Evolutionary conservation across 306 rosid genomes (phyloP), one percentile per base, ranked within the genome.

Genomic region (Fagus crenata): DNA sequence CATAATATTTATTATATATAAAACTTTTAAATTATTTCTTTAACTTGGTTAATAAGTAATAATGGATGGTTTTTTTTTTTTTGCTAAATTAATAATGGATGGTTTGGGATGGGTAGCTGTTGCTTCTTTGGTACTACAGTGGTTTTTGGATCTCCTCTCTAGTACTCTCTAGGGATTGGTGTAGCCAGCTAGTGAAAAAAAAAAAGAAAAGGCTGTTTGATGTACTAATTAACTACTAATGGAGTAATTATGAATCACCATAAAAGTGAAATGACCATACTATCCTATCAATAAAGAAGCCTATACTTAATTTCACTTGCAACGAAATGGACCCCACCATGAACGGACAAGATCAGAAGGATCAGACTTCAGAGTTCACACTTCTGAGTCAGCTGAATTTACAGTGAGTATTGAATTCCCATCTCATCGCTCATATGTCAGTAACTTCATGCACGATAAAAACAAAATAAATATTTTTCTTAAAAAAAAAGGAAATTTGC

Each of bases 271-370:
- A 77, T 85, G 82, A 85, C 87, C 1, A 69, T 75, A 61, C 49
- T 13, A 81, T 74, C 89, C 86, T 78, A 3, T 77, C 31, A 36
- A 3, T 17, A 7, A 74, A 70, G 64, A 39, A 77, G 75, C 51
- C 56, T 68, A 63, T 76, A 49, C 28, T 1, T 49, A 75, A 78
- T 33, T 49, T 72, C 42, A 39, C 54, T 61, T 4, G 76, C 74
- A 81, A 87, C 87, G 82, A 56, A 75, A 75, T 87, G 81, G 93
- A 83, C 83, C 89, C 93, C 91, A 80, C 89, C 58, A 6, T 2
- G 74, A 61, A 71, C 60, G 78, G 81, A 83, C 72, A 71, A 74
- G 80, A 83, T 61, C 56, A 75, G 76, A 78, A 78, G 72, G 39
- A 80, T 75, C 84, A 82, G 78, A 73, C 53, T 65, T 76, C 56